Percentiles rank a stretch among this genome's conserved stretches.
Conservation (phyloP, 768 basidiomycete species). For the Sarcomyxa edulis region DNA sequence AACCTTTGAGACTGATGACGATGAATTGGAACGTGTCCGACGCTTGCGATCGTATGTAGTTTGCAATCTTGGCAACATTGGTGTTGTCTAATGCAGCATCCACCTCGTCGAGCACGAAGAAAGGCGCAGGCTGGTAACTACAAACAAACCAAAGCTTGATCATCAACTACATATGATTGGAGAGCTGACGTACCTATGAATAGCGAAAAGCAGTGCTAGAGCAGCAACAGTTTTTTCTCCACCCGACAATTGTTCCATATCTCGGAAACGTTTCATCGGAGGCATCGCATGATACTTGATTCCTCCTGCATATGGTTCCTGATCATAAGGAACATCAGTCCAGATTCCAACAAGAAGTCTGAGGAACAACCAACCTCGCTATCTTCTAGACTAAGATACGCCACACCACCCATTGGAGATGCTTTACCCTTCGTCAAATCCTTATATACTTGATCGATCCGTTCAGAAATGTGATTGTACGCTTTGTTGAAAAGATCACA, state of each 20-base stretch:
- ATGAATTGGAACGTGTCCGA: conserved; percentile 90
- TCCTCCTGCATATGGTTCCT: conserved; percentile 83
- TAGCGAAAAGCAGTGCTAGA: conserved; percentile 92
- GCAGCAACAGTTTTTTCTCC: conserved; percentile 99
- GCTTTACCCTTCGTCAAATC: conserved; percentile 95
- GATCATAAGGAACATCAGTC: conserved; percentile 2
- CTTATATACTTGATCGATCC: conserved; percentile 95
- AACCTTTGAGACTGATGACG: conserved; percentile 94
- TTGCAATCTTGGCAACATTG: conserved; percentile 95
- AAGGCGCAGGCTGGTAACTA: conserved; percentile 94
- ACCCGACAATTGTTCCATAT: conserved; percentile 98
- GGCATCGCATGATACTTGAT: conserved; percentile 99
- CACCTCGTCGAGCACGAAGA: conserved; percentile 98
- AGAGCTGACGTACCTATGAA: conserved; percentile 68
- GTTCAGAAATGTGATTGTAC: conserved; percentile 92
- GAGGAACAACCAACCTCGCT: conserved; percentile 62
- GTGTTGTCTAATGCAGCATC: conserved; percentile 98
- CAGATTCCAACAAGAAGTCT: neutral
- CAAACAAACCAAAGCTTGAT: neutral
- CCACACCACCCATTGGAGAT: conserved; percentile 92
- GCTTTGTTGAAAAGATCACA: conserved; percentile 92
- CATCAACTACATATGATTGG: neutral
- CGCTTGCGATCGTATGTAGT: conserved; percentile 84
- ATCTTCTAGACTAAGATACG: conserved; percentile 94
- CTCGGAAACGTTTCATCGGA: conserved; percentile 97